phyloP scores from a whole-genome alignment of 1,284 basidiomycete genomes.

The Ceratobasidium papillatum region DNA sequence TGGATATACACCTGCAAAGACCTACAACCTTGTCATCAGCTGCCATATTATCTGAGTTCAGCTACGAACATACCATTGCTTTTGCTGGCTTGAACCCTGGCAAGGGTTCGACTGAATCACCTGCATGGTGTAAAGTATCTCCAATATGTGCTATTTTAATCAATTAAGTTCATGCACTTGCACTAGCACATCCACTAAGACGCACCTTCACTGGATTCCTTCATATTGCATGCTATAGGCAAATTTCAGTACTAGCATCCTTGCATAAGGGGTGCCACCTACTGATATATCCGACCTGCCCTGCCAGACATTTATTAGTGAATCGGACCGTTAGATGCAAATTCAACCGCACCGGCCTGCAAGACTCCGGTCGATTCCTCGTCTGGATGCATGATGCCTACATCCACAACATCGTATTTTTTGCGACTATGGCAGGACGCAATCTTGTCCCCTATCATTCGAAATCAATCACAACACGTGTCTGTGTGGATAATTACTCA shows the following conservation, averaged over 20 bases:
- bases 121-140: constrained; percentile 87
- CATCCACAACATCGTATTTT: constrained; percentile 90
- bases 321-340: no score
- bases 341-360: constrained; percentile 55
- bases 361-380: constrained; percentile 77
- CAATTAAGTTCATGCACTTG: constrained; percentile 41
- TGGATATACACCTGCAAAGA: constrained; percentile 96
- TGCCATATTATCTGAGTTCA: background rate
- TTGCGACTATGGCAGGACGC: constrained; percentile 86
- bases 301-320: constrained; percentile 50
- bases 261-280: background rate
- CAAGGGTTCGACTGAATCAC: constrained; percentile 82
- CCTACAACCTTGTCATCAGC: constrained; percentile 57
- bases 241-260: background rate
- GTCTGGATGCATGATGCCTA: constrained; percentile 93
- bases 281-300: constrained; percentile 88
- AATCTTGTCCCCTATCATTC: constrained; percentile 81
- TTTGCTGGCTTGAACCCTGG: constrained; percentile 93
- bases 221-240: constrained; percentile 87
- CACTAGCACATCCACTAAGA: background rate
- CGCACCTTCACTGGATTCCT: constrained; percentile 93
- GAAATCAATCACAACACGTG: background rate
- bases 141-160: constrained; percentile 80
- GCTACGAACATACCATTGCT: constrained; percentile 77
- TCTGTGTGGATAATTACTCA: constrained; percentile 37